Evolutionary conservation across 2,329 filamentous ascomycete genomes (phyloP), one percentile per base, ranked within the genome.

Genomic region (Alternaria arbusti): DNA sequence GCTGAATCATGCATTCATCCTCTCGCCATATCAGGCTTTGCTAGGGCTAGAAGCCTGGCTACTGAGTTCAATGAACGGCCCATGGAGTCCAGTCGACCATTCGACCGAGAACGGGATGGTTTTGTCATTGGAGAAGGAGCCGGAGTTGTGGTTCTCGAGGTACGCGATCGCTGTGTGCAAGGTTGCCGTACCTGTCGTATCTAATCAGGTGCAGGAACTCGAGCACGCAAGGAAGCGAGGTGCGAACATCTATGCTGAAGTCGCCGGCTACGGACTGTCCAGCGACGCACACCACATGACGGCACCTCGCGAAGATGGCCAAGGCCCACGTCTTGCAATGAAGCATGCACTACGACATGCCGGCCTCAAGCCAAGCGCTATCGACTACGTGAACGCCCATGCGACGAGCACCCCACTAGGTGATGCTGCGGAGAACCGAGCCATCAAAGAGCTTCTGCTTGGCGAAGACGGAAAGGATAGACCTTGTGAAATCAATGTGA

Each of bases 1-100:
- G 89, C 95, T 9, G 96, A 99, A 80, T 94, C 95, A 0, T 99
- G 96, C 78, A 95, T 99, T 59, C 95, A 99, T 76, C 96, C 96
- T 10, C 85, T 99, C 46, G 92, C 95, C 2, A 91, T 98, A 70
- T 93, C 94, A 7, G 96, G 95, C 7, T 99, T 99, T 75, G 91
- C 93, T 23, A 87, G 94, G 65, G 93, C 94, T 1, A 88, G 95
- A 63, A 97, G 94, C 56, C 83, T 99, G 36, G 90, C 93, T 7
- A 97, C 93, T 0, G 86, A 85, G 4, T 96, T 89, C 82, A 97
- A 97, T 74, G 83, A 91, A 63, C 79, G 85, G 10, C 94, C 95
- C 0, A 70, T 83, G 2, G 83, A 87, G 50, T 89, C 94, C 54
- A 97, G 94, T 28, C 86, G 96, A 10, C 96, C 96, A 0, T 99